Percentiles rank a stretch among this genome's conserved stretches.
These are phyloP conservation scores for Neurospora sp. DNA, from an alignment of 495 filamentous ascomycete species.

Conservation along the genomic window DNA sequence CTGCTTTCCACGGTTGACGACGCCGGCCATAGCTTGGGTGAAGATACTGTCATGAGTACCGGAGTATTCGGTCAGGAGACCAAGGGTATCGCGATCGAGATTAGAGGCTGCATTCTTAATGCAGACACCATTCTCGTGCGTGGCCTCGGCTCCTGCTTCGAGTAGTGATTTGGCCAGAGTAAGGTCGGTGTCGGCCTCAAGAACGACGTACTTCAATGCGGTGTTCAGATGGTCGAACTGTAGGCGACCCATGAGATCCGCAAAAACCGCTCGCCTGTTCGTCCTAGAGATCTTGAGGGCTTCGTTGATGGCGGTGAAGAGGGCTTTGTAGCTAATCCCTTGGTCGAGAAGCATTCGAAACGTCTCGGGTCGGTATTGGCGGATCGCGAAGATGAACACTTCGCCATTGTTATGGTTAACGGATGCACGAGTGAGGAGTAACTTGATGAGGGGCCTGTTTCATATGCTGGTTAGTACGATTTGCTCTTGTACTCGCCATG, in stretches of 20 bases:
- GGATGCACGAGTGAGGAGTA: slow-evolving; percentile 14
- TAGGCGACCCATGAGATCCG: slow-evolving; percentile 8
- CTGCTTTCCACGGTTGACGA: slow-evolving; percentile 14
- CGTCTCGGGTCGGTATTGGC: slow-evolving; percentile 11
- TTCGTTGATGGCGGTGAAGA: slow-evolving; percentile 18
- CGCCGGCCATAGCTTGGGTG: slow-evolving; percentile 10
- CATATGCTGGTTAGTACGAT: not conserved
- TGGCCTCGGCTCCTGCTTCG: slow-evolving; percentile 16
- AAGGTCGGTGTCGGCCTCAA: slow-evolving; percentile 15
- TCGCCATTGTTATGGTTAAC: slow-evolving; percentile 26
- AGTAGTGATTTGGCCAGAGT: slow-evolving; percentile 13
- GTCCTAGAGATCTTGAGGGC: slow-evolving; percentile 9
- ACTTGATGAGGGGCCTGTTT: slow-evolving; percentile 8
- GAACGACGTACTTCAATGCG: slow-evolving; percentile 15
- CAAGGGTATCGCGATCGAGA: slow-evolving; percentile 12
- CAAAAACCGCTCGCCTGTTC: slow-evolving; percentile 9
- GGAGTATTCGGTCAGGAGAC: slow-evolving; percentile 10
- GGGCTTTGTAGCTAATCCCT: slow-evolving; percentile 14
- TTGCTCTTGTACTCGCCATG: not conserved
- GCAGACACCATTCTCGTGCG: slow-evolving; percentile 17
- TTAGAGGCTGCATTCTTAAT: slow-evolving; percentile 21
- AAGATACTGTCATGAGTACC: slow-evolving; percentile 8
- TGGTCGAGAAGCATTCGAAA: slow-evolving; percentile 21
- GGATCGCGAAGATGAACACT: slow-evolving; percentile 19
- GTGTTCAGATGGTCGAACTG: slow-evolving; percentile 21